These are phyloP conservation scores for Lotus japonicus DNA, from an alignment of 306 rosid species.

Conservation along the genomic window DNA sequence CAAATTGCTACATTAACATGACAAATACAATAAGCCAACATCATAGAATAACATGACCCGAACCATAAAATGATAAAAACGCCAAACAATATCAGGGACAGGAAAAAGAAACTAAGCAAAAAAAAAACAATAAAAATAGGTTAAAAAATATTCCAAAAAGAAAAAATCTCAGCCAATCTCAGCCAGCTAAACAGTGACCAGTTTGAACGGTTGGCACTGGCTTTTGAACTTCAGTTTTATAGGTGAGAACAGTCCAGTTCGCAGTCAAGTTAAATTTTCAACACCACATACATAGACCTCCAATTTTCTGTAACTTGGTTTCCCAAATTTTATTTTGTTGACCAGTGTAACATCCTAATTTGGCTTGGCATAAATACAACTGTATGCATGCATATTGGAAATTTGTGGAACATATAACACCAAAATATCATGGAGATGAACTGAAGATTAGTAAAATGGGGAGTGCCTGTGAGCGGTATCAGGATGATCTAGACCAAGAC, in stretches of 20 bases:
- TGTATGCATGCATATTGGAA: not conserved
- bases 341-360: not conserved
- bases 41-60: not conserved
- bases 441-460: not conserved
- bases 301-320: not conserved
- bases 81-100: not conserved
- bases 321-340: not conserved
- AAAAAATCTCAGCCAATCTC: not conserved
- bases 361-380: not conserved
- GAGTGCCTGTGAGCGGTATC: conserved; percentile 96
- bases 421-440: conserved; percentile 8
- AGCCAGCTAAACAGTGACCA: not conserved
- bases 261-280: not conserved
- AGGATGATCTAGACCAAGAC: conserved; percentile 96
- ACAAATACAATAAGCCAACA: not conserved
- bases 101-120: not conserved
- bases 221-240: not conserved
- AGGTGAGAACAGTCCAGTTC: not conserved
- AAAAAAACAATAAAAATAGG: not conserved
- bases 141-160: not conserved
- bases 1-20: not conserved
- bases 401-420: conserved; percentile 8
- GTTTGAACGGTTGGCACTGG: not conserved
- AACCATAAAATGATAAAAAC: not conserved
- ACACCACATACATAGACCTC: not conserved